Evolutionary conservation across 441 rosid genomes (phyloP).

Genomic region (Erysimum cheiri): DNA sequence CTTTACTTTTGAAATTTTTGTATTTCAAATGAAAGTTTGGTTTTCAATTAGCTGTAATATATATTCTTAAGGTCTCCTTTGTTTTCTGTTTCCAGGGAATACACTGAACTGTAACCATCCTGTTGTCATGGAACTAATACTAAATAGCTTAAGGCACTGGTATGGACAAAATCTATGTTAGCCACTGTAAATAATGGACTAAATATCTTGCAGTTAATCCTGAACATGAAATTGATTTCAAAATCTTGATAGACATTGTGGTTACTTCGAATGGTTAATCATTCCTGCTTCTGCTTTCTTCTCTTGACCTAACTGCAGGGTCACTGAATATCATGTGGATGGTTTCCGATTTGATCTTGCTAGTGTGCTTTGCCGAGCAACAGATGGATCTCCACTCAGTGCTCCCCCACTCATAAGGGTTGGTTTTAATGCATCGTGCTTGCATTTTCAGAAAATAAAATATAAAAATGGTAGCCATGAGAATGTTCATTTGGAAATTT

Average conservation of each 20-base stretch:
- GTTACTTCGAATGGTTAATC: not conserved
- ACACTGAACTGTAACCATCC: slow-evolving; percentile 94
- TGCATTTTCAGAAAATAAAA: not conserved
- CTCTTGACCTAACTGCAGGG: slow-evolving; percentile 54
- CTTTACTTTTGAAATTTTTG: slow-evolving; percentile 27
- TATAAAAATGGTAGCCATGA: slow-evolving; percentile 10
- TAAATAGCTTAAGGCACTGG: slow-evolving; percentile 96
- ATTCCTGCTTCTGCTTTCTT: not conserved
- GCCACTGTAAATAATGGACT: slow-evolving; percentile 8
- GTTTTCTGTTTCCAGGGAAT: slow-evolving; percentile 70
- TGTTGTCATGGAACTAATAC: slow-evolving; percentile 88
- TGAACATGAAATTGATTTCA: not conserved
- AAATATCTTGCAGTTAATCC: not conserved
- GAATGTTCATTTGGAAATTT: slow-evolving; percentile 26
- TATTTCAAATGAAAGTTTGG: slow-evolving; percentile 14
- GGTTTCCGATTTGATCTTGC: slow-evolving; percentile 98
- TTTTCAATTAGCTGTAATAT: slow-evolving; percentile 8
- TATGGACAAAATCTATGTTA: slow-evolving; percentile 45
- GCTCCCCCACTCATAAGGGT: slow-evolving; percentile 89
- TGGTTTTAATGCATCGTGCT: slow-evolving; percentile 32
- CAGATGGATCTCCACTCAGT: slow-evolving; percentile 85
- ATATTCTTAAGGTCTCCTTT: slow-evolving; percentile 12
- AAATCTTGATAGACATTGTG: not conserved
- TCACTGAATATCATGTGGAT: slow-evolving; percentile 84
- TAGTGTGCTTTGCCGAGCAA: slow-evolving; percentile 92